These are phyloP conservation scores for Xylariaceae sp. DNA, from an alignment of 2,329 filamentous ascomycete genomes.

Conservation along the genomic window DNA sequence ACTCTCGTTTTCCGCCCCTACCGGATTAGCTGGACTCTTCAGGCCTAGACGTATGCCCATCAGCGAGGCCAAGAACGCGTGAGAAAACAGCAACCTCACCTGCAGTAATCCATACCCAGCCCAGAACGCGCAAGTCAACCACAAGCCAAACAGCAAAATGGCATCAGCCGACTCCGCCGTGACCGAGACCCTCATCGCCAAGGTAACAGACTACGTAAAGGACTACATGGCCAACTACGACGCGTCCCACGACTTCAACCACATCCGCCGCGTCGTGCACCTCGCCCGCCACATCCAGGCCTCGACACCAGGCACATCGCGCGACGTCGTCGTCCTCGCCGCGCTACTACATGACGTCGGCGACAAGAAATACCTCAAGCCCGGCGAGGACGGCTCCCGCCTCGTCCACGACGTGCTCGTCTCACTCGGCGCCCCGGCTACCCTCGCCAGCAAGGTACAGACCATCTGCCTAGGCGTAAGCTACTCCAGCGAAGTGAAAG, in stretches of 20 bases:
- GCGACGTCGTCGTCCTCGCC: conserved; percentile 61
- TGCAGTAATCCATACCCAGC: too few species aligned
- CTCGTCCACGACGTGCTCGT: conserved; percentile 55
- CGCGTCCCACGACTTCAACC: conserved; percentile 80
- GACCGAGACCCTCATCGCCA: conserved; percentile 45
- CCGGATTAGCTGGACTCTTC: too few species aligned
- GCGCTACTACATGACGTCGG: conserved; percentile 85
- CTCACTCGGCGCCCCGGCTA: conserved; percentile 51
- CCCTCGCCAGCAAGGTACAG: conserved; percentile 64
- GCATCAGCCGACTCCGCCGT: conserved; percentile 21
- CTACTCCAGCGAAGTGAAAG: conserved; percentile 67
- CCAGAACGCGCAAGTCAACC: neutral
- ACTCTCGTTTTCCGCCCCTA: too few species aligned
- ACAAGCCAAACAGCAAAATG: conserved; percentile 21
- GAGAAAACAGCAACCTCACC: too few species aligned
- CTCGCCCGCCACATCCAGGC: conserved; percentile 63
- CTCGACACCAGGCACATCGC: conserved; percentile 29
- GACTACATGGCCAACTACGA: conserved; percentile 75
- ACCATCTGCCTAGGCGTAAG: conserved; percentile 73
- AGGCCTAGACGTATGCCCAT: too few species aligned
- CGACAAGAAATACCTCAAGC: conserved; percentile 72
- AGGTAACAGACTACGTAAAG: conserved; percentile 61
- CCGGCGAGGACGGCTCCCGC: conserved; percentile 53
- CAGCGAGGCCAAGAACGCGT: too few species aligned
- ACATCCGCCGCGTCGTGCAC: conserved; percentile 75